These are phyloP conservation scores for Colletotrichum noveboracense DNA, from an alignment of 2,329 filamentous ascomycete genomes.

Conservation along the genomic window DNA sequence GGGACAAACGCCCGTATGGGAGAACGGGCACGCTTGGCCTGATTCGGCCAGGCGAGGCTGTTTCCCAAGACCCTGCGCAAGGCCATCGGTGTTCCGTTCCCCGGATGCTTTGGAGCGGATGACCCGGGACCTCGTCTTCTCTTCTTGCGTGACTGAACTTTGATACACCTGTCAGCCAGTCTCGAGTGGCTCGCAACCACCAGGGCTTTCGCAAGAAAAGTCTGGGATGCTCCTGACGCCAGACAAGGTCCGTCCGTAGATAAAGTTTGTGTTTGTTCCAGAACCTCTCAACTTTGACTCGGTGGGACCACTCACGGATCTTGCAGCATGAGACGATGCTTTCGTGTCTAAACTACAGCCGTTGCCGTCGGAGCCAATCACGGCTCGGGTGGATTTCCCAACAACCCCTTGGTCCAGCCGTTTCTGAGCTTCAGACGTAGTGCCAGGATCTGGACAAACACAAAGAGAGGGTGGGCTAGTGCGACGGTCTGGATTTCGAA, in stretches of 20 bases:
- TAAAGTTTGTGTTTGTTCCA: conserved; percentile 10
- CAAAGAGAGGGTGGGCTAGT: neutral
- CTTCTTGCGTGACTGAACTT: neutral
- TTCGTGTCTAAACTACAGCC: neutral
- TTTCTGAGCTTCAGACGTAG: neutral
- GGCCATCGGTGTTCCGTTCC: neutral
- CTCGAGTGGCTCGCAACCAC: neutral
- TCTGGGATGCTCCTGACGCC: neutral
- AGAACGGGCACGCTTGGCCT: neutral
- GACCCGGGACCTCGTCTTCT: neutral
- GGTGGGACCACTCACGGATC: neutral
- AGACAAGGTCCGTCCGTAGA: neutral
- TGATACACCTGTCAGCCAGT: neutral
- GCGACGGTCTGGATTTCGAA: neutral
- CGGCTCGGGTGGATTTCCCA: neutral
- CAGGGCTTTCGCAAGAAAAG: neutral
- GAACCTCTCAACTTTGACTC: conserved; percentile 9
- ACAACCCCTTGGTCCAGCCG: neutral
- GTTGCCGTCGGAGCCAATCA: neutral
- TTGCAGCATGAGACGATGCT: conserved; percentile 2
- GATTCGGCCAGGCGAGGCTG: neutral
- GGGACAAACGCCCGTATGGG: neutral
- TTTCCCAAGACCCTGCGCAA: neutral
- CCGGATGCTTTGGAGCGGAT: neutral
- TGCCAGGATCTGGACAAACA: neutral